Evolutionary conservation across 495 filamentous ascomycete species (phyloP), one percentile per base, ranked within the genome.

Genomic region (Cercophora samala): DNA sequence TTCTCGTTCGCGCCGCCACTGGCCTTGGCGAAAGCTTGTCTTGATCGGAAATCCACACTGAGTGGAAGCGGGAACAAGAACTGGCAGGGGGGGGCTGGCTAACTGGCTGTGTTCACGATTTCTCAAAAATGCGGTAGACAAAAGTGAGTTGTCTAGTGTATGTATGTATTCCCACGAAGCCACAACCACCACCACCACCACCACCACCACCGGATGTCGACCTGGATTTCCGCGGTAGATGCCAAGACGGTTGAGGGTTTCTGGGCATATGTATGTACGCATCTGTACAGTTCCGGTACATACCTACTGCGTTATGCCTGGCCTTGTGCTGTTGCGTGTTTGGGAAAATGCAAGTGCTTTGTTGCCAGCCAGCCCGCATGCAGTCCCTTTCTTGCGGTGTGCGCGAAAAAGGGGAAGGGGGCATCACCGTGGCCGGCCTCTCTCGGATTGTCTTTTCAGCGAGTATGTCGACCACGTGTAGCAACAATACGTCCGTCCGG

Each of bases 11-110:
- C 58, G 56, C 64, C 55, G 63, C 65, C 60, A 63, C 64, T 58
- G 19, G 62, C 4, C 71, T 73, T 73, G 71, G 71, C 71, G 65
- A 73, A 73, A 73, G 71, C 71, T 73, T 73, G 66, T 73, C 61
- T 60, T 9, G 22, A 18, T 22, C 63, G 15, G 54, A 56, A 58
- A 58, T 5, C 19, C 19, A 58, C 19, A 18, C 19, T 29, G n/a
- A n/a, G n/a, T 64, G 26, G 18, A 25, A 64, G 15, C 24, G 25
- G 42, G 19, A 29, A 56, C 11, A 15, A n/a, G n/a, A 54, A 56
- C 29, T 32, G 32, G 23, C 42, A 25, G 52, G 46, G 46, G 24
- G 63, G 29, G n/a, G n/a, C n/a, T n/a, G n/a, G n/a, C n/a, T n/a
- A n/a, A n/a, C n/a, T n/a, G n/a, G n/a, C n/a, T n/a, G n/a, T n/a